Percentiles rank a stretch among this genome's conserved stretches.
Evolutionary conservation across 2,329 filamentous ascomycete genomes (phyloP).

Genomic region (Trichoderma oligosporum): DNA sequence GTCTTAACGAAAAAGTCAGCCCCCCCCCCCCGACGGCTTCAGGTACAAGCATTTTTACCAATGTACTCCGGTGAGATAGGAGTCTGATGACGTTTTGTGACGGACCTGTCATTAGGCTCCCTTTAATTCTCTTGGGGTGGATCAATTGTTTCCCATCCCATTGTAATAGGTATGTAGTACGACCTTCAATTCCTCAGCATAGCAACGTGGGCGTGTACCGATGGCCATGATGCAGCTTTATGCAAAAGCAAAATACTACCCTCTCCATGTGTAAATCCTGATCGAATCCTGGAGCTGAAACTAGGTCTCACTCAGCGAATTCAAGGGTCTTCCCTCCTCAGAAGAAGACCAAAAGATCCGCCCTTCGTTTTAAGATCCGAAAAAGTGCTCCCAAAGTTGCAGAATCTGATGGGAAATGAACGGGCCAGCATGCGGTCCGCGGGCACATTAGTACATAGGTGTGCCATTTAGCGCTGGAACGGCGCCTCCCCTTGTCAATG

Average conservation of each 20-base stretch:
- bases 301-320: neutral
- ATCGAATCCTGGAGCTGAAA: neutral
- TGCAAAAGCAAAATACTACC: neutral
- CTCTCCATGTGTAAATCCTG: neutral
- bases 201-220: neutral
- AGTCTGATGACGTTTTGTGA: constrained; percentile 2
- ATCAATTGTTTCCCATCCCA: neutral
- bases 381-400: constrained; percentile 14
- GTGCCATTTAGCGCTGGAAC: constrained; percentile 15
- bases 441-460: constrained; percentile 6
- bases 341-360: constrained; percentile 21
- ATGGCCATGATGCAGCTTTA: neutral
- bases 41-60: neutral
- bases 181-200: neutral
- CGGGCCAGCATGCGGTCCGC: constrained; percentile 20
- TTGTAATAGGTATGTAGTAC: neutral
- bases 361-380: constrained; percentile 19
- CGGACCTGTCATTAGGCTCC: neutral
- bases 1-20: neutral
- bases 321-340: neutral
- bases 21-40: neutral
- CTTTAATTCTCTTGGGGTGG: neutral
- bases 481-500: constrained; percentile 15
- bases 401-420: constrained; percentile 17
- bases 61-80: neutral